A percentile compares a stretch with the other conserved stretches of the same genome.
These are phyloP conservation scores for Citrus reticulata DNA, from an alignment of 345 rosid genomes.

Conservation along the genomic window DNA sequence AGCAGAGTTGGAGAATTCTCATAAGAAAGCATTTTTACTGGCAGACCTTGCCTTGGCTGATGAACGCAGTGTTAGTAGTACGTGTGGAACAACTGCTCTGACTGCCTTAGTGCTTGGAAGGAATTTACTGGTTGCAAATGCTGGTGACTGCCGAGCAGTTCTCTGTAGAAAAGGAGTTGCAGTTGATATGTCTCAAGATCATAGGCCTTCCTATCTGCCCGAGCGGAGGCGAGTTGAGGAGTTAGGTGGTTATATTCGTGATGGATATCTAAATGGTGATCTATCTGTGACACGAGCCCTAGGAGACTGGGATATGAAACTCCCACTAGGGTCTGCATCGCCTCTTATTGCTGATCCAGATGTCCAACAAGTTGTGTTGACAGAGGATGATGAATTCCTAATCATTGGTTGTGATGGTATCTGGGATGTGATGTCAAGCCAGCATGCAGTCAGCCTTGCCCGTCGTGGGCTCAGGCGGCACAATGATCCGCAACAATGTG, in stretches of 20 bases:
- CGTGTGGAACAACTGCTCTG: constrained; percentile 63
- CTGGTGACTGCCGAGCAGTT: constrained; percentile 88
- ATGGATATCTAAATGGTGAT: constrained; percentile 51
- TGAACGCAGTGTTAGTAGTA: constrained; percentile 37
- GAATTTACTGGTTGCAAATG: constrained; percentile 72
- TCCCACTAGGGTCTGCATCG: constrained; percentile 49
- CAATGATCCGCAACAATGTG: constrained; percentile 51
- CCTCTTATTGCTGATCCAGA: constrained; percentile 93
- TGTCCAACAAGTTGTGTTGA: constrained; percentile 38
- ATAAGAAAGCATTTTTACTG: constrained; percentile 44
- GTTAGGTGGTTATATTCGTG: constrained; percentile 46
- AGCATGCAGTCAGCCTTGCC: constrained; percentile 68
- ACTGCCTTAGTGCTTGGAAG: constrained; percentile 68
- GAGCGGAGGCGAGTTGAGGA: constrained; percentile 69
- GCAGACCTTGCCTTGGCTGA: constrained; percentile 58
- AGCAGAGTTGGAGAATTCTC: constrained; percentile 47
- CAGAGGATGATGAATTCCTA: constrained; percentile 85
- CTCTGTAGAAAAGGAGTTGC: constrained; percentile 73
- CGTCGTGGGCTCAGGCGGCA: constrained; percentile 58
- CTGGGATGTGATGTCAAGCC: constrained; percentile 84
- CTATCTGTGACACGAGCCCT: constrained; percentile 78
- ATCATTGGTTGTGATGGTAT: constrained; percentile 87
- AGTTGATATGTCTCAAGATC: constrained; percentile 79
- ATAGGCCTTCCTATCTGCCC: constrained; percentile 55
- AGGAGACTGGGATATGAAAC: constrained; percentile 90